Conservation (phyloP, 331 rosid species). For the Rosa hybrid region DNA sequence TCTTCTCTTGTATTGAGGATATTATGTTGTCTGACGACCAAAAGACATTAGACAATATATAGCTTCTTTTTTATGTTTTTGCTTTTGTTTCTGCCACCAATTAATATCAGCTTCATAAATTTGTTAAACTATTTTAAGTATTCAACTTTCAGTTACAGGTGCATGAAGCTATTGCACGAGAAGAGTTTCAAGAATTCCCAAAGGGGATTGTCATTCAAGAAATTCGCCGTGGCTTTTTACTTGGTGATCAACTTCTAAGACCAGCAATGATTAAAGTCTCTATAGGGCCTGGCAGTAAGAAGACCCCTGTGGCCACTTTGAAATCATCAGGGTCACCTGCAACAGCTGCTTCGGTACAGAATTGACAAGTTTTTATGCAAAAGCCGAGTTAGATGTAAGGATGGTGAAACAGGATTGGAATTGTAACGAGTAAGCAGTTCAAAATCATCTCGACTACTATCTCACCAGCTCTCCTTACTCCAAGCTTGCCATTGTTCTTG, state of each 20-base stretch:
- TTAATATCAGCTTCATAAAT: constrained; percentile 4
- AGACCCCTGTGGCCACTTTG: constrained; percentile 20
- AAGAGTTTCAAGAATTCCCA: constrained; percentile 67
- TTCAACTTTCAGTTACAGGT: constrained; percentile 36
- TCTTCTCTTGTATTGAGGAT: background rate
- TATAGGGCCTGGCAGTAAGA: constrained; percentile 59
- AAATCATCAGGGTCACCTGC: constrained; percentile 16
- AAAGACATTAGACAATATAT: background rate
- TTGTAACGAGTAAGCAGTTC: too few species aligned
- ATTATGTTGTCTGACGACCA: background rate
- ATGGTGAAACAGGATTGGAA: background rate
- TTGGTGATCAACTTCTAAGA: constrained; percentile 69
- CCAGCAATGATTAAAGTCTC: constrained; percentile 89
- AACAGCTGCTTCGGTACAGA: constrained; percentile 60
- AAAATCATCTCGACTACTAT: too few species aligned
- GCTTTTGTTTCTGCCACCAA: background rate
- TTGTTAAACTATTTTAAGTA: background rate
- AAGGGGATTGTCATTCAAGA: constrained; percentile 59
- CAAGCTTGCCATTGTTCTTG: too few species aligned
- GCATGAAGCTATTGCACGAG: constrained; percentile 88
- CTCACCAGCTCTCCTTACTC: too few species aligned
- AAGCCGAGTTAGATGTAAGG: background rate
- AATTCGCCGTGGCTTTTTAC: constrained; percentile 21
- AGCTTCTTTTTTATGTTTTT: background rate
- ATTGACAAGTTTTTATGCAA: constrained; percentile 31